These are phyloP conservation scores for Aspergillus neoniger DNA, from an alignment of 2,329 filamentous ascomycete genomes.

Conservation along the genomic window DNA sequence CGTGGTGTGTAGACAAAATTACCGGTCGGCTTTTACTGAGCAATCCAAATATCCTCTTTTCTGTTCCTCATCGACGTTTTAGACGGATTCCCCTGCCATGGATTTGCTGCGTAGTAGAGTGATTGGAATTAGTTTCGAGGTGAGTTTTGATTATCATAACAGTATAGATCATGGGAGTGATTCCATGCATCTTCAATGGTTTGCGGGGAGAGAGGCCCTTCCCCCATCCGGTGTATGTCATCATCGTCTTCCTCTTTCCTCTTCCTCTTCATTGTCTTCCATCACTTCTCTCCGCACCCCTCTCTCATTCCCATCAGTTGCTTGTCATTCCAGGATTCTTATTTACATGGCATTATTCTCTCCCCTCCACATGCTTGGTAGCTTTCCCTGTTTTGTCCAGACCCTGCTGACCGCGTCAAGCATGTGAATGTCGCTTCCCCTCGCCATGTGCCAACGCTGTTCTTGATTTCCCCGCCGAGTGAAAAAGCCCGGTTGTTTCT, in stretches of 20 bases:
- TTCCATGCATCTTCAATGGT: too few relatives aligned
- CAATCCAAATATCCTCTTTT: constrained; percentile 21
- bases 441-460: constrained; percentile 9
- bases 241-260: neutral
- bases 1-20: constrained; percentile 35
- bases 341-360: neutral
- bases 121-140: too few relatives aligned
- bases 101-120: too few relatives aligned
- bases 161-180: too few relatives aligned
- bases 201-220: neutral
- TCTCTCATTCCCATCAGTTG: neutral
- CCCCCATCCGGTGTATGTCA: neutral
- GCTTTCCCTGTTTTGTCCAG: neutral
- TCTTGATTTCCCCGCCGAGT: neutral
- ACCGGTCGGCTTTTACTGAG: constrained; percentile 19
- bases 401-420: constrained; percentile 6
- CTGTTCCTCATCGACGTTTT: neutral
- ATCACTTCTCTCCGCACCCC: neutral
- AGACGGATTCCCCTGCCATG: too few relatives aligned
- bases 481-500: neutral
- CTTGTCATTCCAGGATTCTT: neutral
- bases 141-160: too few relatives aligned
- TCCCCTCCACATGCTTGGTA: too few relatives aligned
- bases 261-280: neutral
- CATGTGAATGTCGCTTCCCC: constrained; percentile 20